Base-by-base conservation (phyloP, 2,329 filamentous ascomycete genomes). In the Thermoascus crustaceus region DNA sequence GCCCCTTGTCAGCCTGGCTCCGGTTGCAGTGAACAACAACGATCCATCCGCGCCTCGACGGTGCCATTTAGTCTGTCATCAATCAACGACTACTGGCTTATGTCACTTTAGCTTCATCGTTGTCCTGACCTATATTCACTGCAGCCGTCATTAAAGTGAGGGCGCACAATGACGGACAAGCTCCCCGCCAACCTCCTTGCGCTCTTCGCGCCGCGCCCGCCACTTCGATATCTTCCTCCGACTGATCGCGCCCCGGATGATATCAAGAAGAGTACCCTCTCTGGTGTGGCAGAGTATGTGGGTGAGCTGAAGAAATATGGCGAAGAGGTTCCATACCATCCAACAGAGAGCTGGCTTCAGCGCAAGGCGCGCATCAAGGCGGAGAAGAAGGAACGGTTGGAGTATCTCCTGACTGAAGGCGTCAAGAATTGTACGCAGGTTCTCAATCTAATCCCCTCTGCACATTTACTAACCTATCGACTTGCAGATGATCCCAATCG, bases 311-410 rank as follows among this genome's bases (percentile, higher is more conserved):
- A 81, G 41, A 76, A 84, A 34, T 89, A 93, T 66, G 83, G 83
- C 57, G 77, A 86, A 49, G 80, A 80, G 7, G 80, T 87, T 46
- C 71, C 73, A 5, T 94, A 86, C 54, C 67, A 77, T 36, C 80
- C 87, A 3, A 94, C 86, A 1, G 91, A 96, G 66, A 94, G 87
- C 61, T 94, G 87, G 86, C 72, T 95, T 49, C 80, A 96, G 66
- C 75, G 75, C 53, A 83, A 85, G 65, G 85, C 94, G 63, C 80
- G 88, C 45, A 76, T 85, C 58, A 86, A 83, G 68, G 60, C 72
- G 29, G 89, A 96, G 69, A 88, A 87, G 67, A 75, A 80, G 60
- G 73, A 77, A 40, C 71, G 72, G 36, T 67, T 82, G 41, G 73
- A 85, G 59, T 73, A 73, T 43, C 64, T 80, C 22, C 47, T 81